A percentile compares a stretch with the other conserved stretches of the same genome.
Conservation (phyloP, 306 rosid genomes). For the Mimosa pudica region DNA sequence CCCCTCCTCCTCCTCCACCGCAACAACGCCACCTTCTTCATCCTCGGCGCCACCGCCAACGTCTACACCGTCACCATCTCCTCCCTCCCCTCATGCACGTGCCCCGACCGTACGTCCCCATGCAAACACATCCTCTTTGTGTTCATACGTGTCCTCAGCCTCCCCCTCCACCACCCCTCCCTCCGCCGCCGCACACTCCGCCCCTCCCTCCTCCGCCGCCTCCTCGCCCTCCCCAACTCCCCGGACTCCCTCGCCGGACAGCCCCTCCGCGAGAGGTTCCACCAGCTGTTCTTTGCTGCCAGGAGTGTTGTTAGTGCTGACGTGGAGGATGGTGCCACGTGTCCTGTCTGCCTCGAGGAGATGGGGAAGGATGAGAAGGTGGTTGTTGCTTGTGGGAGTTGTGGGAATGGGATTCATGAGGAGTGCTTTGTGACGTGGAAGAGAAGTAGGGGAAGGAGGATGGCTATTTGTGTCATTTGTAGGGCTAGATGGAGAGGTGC, state of each 20-base stretch:
- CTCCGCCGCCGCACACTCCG: neutral
- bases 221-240: neutral
- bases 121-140: conserved; percentile 21
- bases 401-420: conserved; percentile 10
- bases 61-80: conserved; percentile 20
- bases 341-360: conserved; percentile 5
- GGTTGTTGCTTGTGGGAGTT: neutral
- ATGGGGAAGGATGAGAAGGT: conserved; percentile 14
- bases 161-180: conserved; percentile 2
- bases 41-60: conserved; percentile 5
- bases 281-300: neutral
- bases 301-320: neutral
- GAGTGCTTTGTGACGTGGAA: conserved; percentile 12
- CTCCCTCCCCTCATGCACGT: conserved; percentile 2
- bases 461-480: conserved; percentile 3
- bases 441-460: conserved; percentile 18
- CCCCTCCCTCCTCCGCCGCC: conserved; percentile 16
- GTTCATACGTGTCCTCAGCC: conserved; percentile 2
- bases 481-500: conserved; percentile 13
- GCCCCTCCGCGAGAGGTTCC: neutral
- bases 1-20: conserved; percentile 22
- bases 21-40: conserved; percentile 16
- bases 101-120: conserved; percentile 4
- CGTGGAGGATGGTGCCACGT: conserved; percentile 3
- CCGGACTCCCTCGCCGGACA: conserved; percentile 1